Evolutionary conservation across 2,329 filamentous ascomycete species (phyloP).

Genomic region (Fusarium scirpi): DNA sequence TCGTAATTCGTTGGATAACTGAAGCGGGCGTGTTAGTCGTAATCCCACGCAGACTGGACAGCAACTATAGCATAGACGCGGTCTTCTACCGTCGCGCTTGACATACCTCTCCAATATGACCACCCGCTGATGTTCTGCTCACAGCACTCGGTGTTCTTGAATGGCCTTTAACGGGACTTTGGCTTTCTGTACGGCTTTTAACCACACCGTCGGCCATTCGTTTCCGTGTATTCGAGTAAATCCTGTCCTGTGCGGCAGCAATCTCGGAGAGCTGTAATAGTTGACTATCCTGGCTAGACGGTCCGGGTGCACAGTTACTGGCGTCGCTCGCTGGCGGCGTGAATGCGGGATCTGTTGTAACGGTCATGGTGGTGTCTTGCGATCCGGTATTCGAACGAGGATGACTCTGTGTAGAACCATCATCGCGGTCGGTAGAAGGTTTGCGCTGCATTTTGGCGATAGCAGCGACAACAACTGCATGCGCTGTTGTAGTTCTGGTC

Average conservation of each 20-base stretch:
- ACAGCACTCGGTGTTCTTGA: slow-evolving; percentile 79
- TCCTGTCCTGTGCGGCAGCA: slow-evolving; percentile 65
- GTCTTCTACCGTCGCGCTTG: not conserved
- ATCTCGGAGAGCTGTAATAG: slow-evolving; percentile 69
- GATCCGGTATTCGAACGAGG: slow-evolving; percentile 43
- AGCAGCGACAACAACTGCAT: slow-evolving; percentile 21
- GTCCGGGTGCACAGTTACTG: slow-evolving; percentile 39
- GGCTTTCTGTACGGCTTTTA: slow-evolving; percentile 64
- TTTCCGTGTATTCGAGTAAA: slow-evolving; percentile 66
- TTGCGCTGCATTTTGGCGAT: slow-evolving; percentile 34
- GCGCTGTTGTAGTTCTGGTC: slow-evolving; percentile 26
- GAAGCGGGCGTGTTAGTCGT: slow-evolving; percentile 38
- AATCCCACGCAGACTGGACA: not conserved
- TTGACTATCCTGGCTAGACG: slow-evolving; percentile 65
- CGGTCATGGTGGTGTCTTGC: slow-evolving; percentile 44
- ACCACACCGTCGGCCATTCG: slow-evolving; percentile 81
- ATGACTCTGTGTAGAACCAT: slow-evolving; percentile 45
- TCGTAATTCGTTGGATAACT: slow-evolving; percentile 83
- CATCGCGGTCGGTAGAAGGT: slow-evolving; percentile 39
- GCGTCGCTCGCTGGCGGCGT: slow-evolving; percentile 45
- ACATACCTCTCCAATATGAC: slow-evolving; percentile 82
- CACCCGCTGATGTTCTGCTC: slow-evolving; percentile 70
- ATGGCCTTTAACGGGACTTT: slow-evolving; percentile 67
- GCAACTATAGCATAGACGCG: not conserved
- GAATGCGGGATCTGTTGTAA: slow-evolving; percentile 42